Conservation (phyloP, 1,139 yeast genomes). For the Suhomyces wounanorum region DNA sequence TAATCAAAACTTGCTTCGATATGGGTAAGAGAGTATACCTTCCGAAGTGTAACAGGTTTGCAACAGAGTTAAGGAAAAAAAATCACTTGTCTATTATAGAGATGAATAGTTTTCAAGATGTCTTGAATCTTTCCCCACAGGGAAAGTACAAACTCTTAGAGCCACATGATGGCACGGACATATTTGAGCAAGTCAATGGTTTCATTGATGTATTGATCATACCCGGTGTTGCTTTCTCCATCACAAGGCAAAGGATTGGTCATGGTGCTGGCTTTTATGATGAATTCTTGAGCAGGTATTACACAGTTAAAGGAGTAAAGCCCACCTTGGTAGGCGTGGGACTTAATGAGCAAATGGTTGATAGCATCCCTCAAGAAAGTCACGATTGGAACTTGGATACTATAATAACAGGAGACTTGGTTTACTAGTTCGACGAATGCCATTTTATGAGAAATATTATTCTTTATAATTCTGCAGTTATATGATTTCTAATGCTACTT, state of each 20-base stretch:
- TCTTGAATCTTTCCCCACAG: slow-evolving; percentile 54
- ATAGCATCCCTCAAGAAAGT: slow-evolving; percentile 58
- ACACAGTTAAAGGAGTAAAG: slow-evolving; percentile 25
- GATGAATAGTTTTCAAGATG: slow-evolving; percentile 43
- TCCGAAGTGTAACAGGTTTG: slow-evolving; percentile 46
- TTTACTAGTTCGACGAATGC: neutral
- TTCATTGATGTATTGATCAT: slow-evolving; percentile 70
- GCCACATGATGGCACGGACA: slow-evolving; percentile 51
- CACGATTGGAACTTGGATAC: slow-evolving; percentile 73
- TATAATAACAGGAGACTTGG: slow-evolving; percentile 39
- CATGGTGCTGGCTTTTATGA: slow-evolving; percentile 96
- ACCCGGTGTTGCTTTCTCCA: slow-evolving; percentile 84
- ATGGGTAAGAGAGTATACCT: slow-evolving; percentile 49
- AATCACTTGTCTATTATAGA: slow-evolving; percentile 62
- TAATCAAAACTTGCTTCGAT: slow-evolving; percentile 53
- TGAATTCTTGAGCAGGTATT: slow-evolving; percentile 62
- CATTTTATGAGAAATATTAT: neutral
- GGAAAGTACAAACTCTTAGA: slow-evolving; percentile 73
- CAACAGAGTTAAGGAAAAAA: slow-evolving; percentile 28
- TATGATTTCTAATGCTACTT: neutral
- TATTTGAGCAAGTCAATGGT: slow-evolving; percentile 33
- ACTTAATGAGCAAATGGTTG: slow-evolving; percentile 65
- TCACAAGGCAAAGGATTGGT: slow-evolving; percentile 63
- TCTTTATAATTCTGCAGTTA: neutral
- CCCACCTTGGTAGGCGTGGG: slow-evolving; percentile 70